Evolutionary conservation across 495 filamentous ascomycete species (phyloP).

Genomic region (Aspergillus conjunctus): DNA sequence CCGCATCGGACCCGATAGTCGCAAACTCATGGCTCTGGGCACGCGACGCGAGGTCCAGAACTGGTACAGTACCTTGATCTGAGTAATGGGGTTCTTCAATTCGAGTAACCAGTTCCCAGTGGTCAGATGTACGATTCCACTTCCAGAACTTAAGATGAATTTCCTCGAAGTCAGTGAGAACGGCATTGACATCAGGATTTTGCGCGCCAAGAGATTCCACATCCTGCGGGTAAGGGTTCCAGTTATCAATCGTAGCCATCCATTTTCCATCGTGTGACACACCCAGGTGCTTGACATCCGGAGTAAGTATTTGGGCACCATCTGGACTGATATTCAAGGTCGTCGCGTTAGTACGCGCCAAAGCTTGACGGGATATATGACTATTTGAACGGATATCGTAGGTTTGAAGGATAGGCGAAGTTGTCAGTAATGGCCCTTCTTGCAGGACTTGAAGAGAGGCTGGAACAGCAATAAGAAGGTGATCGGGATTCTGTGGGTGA

Average conservation of each 20-base stretch:
- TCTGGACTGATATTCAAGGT: conserved; percentile 73
- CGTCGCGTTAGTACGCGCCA: conserved; percentile 85
- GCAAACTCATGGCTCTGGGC: conserved; percentile 70
- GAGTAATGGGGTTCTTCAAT: conserved; percentile 79
- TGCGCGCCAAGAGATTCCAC: conserved; percentile 53
- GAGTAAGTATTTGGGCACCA: conserved; percentile 66
- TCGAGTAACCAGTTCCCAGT: conserved; percentile 75
- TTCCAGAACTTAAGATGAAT: conserved; percentile 90
- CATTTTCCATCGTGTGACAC: conserved; percentile 80
- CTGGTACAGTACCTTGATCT: conserved; percentile 49
- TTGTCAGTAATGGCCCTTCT: conserved; percentile 30
- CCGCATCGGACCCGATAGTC: conserved; percentile 78
- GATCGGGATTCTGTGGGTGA: conserved; percentile 57
- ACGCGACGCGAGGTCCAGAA: conserved; percentile 72
- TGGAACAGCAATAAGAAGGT: conserved; percentile 63
- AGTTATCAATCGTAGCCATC: conserved; percentile 90
- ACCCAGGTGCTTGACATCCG: conserved; percentile 70
- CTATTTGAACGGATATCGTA: conserved; percentile 74
- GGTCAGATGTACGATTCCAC: conserved; percentile 61
- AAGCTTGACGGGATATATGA: conserved; percentile 78
- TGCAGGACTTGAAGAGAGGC: conserved; percentile 46
- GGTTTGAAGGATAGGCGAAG: conserved; percentile 70
- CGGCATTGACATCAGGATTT: conserved; percentile 34
- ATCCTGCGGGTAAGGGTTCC: conserved; percentile 72
- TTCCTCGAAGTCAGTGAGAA: conserved; percentile 60